phyloP scores from a whole-genome alignment of 1,139 yeast species.

The Diutina catenulata region DNA sequence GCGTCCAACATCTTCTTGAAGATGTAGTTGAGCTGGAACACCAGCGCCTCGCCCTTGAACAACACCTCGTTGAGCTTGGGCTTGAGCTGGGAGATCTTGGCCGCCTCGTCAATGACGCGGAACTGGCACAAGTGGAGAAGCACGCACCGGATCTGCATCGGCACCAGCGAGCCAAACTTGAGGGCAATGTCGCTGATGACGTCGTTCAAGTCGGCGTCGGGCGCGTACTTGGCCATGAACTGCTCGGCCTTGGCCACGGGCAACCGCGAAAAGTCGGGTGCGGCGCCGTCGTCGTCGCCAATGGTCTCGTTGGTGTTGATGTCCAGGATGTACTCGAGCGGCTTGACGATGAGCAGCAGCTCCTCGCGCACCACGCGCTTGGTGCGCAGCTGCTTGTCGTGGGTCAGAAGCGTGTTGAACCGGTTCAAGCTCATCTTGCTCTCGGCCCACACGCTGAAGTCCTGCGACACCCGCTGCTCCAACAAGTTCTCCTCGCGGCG shows the following conservation, averaged over 20 bases:
- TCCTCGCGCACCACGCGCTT: slow-evolving; percentile 59
- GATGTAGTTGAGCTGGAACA: slow-evolving; percentile 67
- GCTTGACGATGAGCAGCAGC: slow-evolving; percentile 53
- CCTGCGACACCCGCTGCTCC: slow-evolving; percentile 19
- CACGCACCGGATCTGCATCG: slow-evolving; percentile 27
- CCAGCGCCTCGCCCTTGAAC: slow-evolving; percentile 33
- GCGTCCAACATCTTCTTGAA: slow-evolving; percentile 65
- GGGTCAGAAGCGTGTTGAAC: slow-evolving; percentile 59
- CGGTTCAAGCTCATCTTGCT: slow-evolving; percentile 52
- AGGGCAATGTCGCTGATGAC: slow-evolving; percentile 34
- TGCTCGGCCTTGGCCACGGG: slow-evolving; percentile 19
- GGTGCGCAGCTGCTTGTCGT: slow-evolving; percentile 60
- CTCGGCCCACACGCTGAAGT: slow-evolving; percentile 11
- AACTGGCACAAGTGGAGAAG: slow-evolving; percentile 30
- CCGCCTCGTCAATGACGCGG: slow-evolving; percentile 25
- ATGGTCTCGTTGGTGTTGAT: slow-evolving; percentile 31
- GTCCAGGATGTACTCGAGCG: slow-evolving; percentile 50
- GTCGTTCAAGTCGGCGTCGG: slow-evolving; percentile 27
- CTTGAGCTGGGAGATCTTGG: slow-evolving; percentile 26
- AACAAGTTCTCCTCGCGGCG: slow-evolving; percentile 11
- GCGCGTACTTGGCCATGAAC: slow-evolving; percentile 22
- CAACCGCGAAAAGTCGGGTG: slow-evolving; percentile 10
- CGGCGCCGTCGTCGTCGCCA: slow-evolving; percentile 9
- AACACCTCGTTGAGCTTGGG: slow-evolving; percentile 30
- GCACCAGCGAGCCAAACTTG: slow-evolving; percentile 24